Evolutionary conservation across 2,329 filamentous ascomycete genomes (phyloP), one percentile per base, ranked within the genome.

Genomic region (Alternaria incomplexa): DNA sequence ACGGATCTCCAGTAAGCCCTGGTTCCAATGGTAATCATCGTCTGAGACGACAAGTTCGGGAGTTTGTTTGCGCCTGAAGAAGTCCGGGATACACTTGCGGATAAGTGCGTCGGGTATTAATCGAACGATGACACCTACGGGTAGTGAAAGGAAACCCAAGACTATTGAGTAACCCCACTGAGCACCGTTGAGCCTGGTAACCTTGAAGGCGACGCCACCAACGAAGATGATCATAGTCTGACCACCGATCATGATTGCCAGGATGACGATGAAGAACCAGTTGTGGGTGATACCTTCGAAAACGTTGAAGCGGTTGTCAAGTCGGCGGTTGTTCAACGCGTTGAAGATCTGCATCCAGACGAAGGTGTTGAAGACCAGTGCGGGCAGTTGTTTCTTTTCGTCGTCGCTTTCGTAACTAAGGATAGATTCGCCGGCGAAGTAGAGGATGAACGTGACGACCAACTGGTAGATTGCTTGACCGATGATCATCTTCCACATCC

Each of bases 331-430:
- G 84, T 98, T 98, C 87, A 96, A 92, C 77, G 97, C 91, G 81
- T 98, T 98, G 84, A 98, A 98, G 72, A 98, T 96, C 74, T 98
- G 95, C 94, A 98, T 97, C 95, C 95, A 98, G 56, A 97, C 95
- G 77, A 98, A 98, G 0, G 93, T 96, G 83, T 98, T 98, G 86
- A 98, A 98, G 8, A 98, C 92, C 51, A 98, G 86, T 3, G 93
- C 96, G 59, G 89, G 84, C 63, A 96, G 85, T 13, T 80, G 76
- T 8, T 86, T 77, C 32, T 82, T 73, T 28, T 85, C 80, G 4
- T 81, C 77, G 0, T 76, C 71, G 28, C 82, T 82, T 13, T 85
- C 77, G 69, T 90, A 88, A 9, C 83, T 83, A n/a, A 93, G 84
- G 13, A 93, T 88, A 32, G 74, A 82, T 62, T 80, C 81, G 53